Evolutionary conservation across 148 eudicot species (phyloP).

Genomic region (Arbutus unedo): DNA sequence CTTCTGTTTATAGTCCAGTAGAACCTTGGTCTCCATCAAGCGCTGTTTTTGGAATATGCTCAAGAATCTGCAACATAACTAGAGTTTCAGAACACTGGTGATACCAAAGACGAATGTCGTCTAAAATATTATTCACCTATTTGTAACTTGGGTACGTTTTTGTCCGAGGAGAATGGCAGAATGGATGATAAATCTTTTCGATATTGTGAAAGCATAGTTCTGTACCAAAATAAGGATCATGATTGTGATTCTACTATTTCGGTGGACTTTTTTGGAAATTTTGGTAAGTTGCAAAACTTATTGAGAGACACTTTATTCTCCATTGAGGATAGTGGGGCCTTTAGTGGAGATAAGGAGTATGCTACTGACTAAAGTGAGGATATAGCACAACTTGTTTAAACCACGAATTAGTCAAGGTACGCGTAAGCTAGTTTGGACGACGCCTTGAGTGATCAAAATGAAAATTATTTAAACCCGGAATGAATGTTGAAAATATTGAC

Average conservation of each 20-base stretch:
- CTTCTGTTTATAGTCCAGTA: conserved; percentile 23
- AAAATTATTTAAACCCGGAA: conserved; percentile 30
- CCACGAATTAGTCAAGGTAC: too few relatives aligned
- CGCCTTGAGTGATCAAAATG: too few relatives aligned
- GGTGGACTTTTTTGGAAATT: background rate
- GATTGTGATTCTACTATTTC: conserved; percentile 9
- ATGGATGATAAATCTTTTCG: conserved; percentile 22
- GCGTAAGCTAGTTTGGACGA: too few relatives aligned
- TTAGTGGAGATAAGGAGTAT: conserved; percentile 22
- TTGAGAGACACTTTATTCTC: conserved; percentile 25
- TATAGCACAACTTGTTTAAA: too few relatives aligned
- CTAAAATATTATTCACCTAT: conserved; percentile 14
- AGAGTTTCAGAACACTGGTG: conserved; percentile 18
- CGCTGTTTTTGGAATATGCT: conserved; percentile 25
- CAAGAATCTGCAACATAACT: conserved; percentile 25
- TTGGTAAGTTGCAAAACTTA: background rate
- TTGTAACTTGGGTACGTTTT: conserved; percentile 12
- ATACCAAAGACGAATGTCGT: conserved; percentile 20
- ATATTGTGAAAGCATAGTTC: conserved; percentile 17
- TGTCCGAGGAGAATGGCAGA: conserved; percentile 22
- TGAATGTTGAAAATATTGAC: conserved; percentile 23
- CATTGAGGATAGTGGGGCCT: conserved; percentile 23
- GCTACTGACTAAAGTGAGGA: conserved; percentile 27
- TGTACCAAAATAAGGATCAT: conserved; percentile 23
- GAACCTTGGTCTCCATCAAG: conserved; percentile 22